A percentile compares a stretch with the other conserved stretches of the same genome.
Conservation (phyloP, 352 stramenopile genomes). For the Pythium insidiosum region DNA sequence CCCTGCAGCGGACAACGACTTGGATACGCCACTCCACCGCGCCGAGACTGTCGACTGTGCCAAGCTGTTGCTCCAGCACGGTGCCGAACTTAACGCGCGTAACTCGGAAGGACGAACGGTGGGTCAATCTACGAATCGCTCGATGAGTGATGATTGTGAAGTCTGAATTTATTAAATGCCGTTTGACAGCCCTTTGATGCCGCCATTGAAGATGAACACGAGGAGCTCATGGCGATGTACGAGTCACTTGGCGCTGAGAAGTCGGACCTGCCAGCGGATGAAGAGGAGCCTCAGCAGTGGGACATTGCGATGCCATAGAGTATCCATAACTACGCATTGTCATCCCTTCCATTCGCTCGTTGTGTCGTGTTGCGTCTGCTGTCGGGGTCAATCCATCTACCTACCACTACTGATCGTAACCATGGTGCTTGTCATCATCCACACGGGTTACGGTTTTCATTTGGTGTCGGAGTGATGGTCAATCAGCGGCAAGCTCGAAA, state of each 20-base stretch:
- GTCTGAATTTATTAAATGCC: background rate
- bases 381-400: no score
- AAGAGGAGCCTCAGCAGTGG: constrained; percentile 14
- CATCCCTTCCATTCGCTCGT: no score
- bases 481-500: no score
- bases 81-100: constrained; percentile 22
- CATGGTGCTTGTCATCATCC: no score
- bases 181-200: constrained; percentile 19
- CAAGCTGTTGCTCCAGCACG: constrained; percentile 20
- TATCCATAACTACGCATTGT: no score
- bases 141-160: background rate
- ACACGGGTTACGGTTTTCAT: no score
- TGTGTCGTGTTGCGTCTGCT: no score
- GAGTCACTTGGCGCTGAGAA: constrained; percentile 20
- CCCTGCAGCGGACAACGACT: constrained; percentile 16
- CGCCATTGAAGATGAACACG: constrained; percentile 24
- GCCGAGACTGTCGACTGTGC: constrained; percentile 21
- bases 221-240: constrained; percentile 21
- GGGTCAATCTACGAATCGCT: background rate
- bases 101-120: constrained; percentile 27
- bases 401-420: background rate
- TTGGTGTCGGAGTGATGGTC: constrained; percentile 7
- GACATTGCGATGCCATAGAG: constrained; percentile 7
- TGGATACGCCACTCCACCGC: constrained; percentile 23
- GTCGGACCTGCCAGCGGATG: constrained; percentile 14